A percentile compares a stretch with the other conserved stretches of the same genome.
phyloP scores from a whole-genome alignment of 805 yeast species.

The Jamesozyma jinghongensis region DNA sequence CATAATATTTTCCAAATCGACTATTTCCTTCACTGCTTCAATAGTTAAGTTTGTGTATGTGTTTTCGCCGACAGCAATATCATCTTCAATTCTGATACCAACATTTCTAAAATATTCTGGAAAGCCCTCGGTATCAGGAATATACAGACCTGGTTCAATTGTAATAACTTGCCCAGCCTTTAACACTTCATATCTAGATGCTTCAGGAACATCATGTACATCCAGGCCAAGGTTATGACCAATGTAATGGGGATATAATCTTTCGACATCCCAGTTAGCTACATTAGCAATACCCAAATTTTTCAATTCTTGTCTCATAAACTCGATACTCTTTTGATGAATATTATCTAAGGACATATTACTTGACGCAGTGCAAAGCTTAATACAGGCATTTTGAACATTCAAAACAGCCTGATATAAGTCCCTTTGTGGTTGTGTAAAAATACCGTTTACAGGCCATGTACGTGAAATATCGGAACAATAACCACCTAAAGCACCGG shows the following conservation, averaged over 20 bases:
- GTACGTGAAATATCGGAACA: conserved; percentile 93
- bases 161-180: conserved; percentile 76
- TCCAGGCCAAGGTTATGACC: conserved; percentile 95
- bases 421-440: conserved; percentile 72
- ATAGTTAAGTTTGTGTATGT: conserved; percentile 55
- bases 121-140: conserved; percentile 61
- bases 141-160: conserved; percentile 90
- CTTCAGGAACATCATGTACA: conserved; percentile 70
- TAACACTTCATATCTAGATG: conserved; percentile 47
- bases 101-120: conserved; percentile 78
- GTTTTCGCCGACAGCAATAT: conserved; percentile 67
- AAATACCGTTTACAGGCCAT: conserved; percentile 81
- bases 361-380: conserved; percentile 46
- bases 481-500: conserved; percentile 89
- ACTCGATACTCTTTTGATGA: conserved; percentile 57
- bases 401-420: conserved; percentile 80
- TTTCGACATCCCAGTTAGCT: conserved; percentile 43
- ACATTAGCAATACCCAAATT: conserved; percentile 60
- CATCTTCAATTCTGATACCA: conserved; percentile 93
- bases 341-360: conserved; percentile 59
- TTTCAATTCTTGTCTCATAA: conserved; percentile 53
- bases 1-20: conserved; percentile 67
- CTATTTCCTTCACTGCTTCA: conserved; percentile 79
- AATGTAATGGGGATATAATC: conserved; percentile 81
- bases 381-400: conserved; percentile 73